Conservation (phyloP, 345 rosid species). For the Lumnitzera littorea region DNA sequence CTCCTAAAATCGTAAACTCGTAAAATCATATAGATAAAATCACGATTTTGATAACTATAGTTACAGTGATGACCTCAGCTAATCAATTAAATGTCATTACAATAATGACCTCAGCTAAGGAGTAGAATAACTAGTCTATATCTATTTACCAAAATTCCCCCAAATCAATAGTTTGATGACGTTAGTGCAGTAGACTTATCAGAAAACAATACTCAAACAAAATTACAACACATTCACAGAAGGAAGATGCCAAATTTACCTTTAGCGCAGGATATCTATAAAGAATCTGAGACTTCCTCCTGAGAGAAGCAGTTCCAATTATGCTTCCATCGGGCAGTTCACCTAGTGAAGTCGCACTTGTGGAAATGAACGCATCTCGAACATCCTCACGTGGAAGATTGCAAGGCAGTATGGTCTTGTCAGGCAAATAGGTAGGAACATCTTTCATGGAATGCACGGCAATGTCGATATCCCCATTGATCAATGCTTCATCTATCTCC, state of each 20-base stretch:
- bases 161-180: no score
- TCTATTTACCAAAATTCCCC: no score
- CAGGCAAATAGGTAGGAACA: constrained; percentile 90
- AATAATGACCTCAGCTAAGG: no score
- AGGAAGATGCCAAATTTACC: constrained; percentile 28
- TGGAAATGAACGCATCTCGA: constrained; percentile 84
- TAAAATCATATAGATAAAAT: no score
- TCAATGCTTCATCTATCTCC: constrained; percentile 89
- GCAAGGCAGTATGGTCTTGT: constrained; percentile 79
- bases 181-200: background rate
- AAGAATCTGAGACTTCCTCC: constrained; percentile 93
- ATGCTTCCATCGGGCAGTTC: constrained; percentile 84
- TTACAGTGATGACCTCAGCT: no score
- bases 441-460: constrained; percentile 99
- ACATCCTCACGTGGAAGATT: constrained; percentile 94
- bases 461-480: constrained; percentile 82
- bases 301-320: constrained; percentile 93
- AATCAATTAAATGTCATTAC: no score
- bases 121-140: no score
- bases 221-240: background rate
- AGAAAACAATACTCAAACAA: background rate
- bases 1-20: no score
- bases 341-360: constrained; percentile 49
- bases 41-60: no score
- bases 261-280: constrained; percentile 71